A percentile compares a stretch with the other conserved stretches of the same genome.
Conservation (phyloP, 1,139 yeast genomes). For the Zhuliangozyma blackwelliae region DNA sequence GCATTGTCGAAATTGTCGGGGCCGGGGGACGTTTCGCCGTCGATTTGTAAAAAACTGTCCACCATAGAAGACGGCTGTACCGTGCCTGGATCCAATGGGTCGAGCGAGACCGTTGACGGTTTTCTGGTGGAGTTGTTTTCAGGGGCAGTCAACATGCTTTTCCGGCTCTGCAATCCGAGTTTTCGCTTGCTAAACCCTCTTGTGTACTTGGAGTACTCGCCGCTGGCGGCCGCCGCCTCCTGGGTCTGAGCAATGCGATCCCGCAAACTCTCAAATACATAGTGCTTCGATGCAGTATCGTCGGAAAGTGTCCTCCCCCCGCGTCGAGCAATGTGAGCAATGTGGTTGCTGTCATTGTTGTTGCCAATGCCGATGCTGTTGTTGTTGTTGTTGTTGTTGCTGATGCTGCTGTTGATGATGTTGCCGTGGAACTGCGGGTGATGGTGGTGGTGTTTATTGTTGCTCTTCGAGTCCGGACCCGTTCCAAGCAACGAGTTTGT, state of each 20-base stretch:
- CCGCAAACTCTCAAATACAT: slow-evolving; percentile 33
- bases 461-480: background rate
- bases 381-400: slow-evolving; percentile 3
- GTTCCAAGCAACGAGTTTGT: too few species aligned
- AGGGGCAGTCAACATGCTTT: slow-evolving; percentile 2
- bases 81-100: too few species aligned
- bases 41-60: slow-evolving; percentile 20
- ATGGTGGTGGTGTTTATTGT: background rate
- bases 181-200: slow-evolving; percentile 37
- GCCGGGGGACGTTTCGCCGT: slow-evolving; percentile 10
- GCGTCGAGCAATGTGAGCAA: slow-evolving; percentile 2
- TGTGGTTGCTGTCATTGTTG: background rate
- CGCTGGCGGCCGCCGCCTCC: slow-evolving; percentile 7
- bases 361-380: slow-evolving; percentile 10
- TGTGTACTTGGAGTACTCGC: slow-evolving; percentile 27
- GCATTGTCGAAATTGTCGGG: background rate
- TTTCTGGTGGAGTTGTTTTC: background rate
- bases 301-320: slow-evolving; percentile 9
- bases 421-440: slow-evolving; percentile 10
- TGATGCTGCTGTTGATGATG: slow-evolving; percentile 11
- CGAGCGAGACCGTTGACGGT: too few species aligned
- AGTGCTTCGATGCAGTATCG: slow-evolving; percentile 11
- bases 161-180: slow-evolving; percentile 28
- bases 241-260: slow-evolving; percentile 31
- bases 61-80: slow-evolving; percentile 12